These are phyloP conservation scores for Alliaria petiolata DNA, from an alignment of 345 rosid genomes.

Conservation along the genomic window DNA sequence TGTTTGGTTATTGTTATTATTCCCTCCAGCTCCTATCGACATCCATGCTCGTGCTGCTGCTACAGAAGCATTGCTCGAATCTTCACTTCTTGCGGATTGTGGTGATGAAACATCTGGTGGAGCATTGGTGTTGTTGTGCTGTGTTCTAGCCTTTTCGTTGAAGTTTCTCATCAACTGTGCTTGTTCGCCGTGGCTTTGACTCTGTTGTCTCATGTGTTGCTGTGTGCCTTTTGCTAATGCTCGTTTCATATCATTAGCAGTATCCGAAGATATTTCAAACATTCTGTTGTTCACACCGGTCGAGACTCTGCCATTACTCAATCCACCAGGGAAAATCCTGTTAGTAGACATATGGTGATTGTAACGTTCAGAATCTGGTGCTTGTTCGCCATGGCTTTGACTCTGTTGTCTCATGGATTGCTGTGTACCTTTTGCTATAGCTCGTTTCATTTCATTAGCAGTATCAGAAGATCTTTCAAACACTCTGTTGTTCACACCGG, in stretches of 20 bases:
- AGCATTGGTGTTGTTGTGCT: constrained; percentile 47
- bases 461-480: constrained; percentile 37
- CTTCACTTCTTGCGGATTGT: constrained; percentile 49
- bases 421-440: constrained; percentile 25
- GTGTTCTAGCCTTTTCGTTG: constrained; percentile 52
- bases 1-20: constrained; percentile 42
- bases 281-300: constrained; percentile 34
- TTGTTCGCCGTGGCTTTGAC: constrained; percentile 52
- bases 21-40: constrained; percentile 74
- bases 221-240: constrained; percentile 27
- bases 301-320: constrained; percentile 50
- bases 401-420: constrained; percentile 31
- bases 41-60: constrained; percentile 86
- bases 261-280: constrained; percentile 37
- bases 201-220: constrained; percentile 27
- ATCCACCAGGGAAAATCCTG: constrained; percentile 38
- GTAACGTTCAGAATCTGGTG: constrained; percentile 43
- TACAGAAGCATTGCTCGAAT: constrained; percentile 57
- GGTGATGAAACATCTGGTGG: constrained; percentile 34
- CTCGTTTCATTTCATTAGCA: constrained; percentile 43
- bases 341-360: constrained; percentile 40
- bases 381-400: constrained; percentile 52
- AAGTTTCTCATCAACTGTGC: constrained; percentile 58
- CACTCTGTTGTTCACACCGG: constrained; percentile 34
- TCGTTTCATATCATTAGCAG: constrained; percentile 43